A percentile compares a stretch with the other conserved stretches of the same genome.
phyloP scores from a whole-genome alignment of 1,284 basidiomycete genomes.

The Afroboletus lepidellus region DNA sequence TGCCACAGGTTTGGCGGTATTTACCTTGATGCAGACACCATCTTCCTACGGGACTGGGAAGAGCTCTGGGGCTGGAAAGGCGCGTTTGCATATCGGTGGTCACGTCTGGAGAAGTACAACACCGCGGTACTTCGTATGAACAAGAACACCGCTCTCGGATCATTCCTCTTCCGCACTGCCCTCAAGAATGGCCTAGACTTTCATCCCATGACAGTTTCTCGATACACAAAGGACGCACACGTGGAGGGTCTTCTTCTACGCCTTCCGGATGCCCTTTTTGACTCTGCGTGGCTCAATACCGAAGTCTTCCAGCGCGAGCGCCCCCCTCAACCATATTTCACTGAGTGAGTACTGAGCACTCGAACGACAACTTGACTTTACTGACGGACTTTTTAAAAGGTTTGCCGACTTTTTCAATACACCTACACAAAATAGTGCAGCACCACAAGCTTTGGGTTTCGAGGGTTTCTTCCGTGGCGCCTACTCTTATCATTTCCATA shows the following conservation, averaged over 20 bases:
- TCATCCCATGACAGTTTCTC: constrained; percentile 82
- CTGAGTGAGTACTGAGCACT: constrained; percentile 51
- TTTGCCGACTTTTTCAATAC: constrained; percentile 83
- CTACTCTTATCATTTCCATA: constrained; percentile 86
- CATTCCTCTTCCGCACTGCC: constrained; percentile 83
- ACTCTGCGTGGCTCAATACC: constrained; percentile 84
- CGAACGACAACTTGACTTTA: not conserved
- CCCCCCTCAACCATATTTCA: constrained; percentile 83
- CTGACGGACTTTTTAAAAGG: constrained; percentile 29
- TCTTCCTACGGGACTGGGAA: constrained; percentile 89
- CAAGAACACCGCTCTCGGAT: constrained; percentile 77
- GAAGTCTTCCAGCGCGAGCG: constrained; percentile 81
- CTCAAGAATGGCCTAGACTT: constrained; percentile 83
- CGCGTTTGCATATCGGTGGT: constrained; percentile 87
- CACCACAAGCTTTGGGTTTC: constrained; percentile 75
- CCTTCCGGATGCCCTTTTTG: constrained; percentile 83
- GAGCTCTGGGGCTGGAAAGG: constrained; percentile 87
- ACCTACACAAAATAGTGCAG: constrained; percentile 63
- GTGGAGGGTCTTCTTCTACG: constrained; percentile 72
- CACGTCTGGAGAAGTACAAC: constrained; percentile 78
- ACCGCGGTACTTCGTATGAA: constrained; percentile 85
- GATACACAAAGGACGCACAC: constrained; percentile 77
- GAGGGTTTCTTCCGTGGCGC: constrained; percentile 86
- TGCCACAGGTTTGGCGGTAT: constrained; percentile 85
- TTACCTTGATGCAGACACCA: constrained; percentile 85